Evolutionary conservation across 1,139 yeast genomes (phyloP), one percentile per base, ranked within the genome.

Genomic region (Hansenula lynferdii): DNA sequence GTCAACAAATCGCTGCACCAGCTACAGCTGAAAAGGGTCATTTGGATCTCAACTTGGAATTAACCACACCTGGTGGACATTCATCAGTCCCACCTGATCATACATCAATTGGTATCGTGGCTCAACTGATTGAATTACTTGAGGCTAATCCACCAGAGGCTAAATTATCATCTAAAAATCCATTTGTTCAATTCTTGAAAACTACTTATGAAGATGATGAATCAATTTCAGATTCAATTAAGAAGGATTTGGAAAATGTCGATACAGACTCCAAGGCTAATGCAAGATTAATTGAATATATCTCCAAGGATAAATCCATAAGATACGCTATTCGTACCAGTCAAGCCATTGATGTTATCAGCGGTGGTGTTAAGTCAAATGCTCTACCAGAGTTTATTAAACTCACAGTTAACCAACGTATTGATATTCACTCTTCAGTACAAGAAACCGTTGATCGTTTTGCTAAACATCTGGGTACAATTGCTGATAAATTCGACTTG

Each of bases 1-100:
- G 47, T 11, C 44, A 64, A 37, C 61, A 63, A 43, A 58, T 72
- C 47, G 76, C 77, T 11, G 42, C 64, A 15, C 76, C 80, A 5
- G 69, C 69, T 8, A 69, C 75, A 14, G 70, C 73, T 19, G 85
- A 78, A 47, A 77, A 77, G 57, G 84, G 84, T 1, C 72, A 70
- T 47, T 40, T 69, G 34, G 77, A 79, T 49, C 46, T 69, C 8
- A 46, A 55, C 23, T 62, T 76, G 34, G 62, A 62, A 20, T 53
- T 79, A 20, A 61, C 58, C n/a, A 69, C 79, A 2, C 73, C 75
- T 2, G 85, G 85, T 27, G 85, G 85, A 4, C 85, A 80, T 48
- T 74, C 83, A 1, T 74, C 81, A 2, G 57, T 68, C 25, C 85
- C 85, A n/a, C 80, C 80, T 8, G 74, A 69, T 42, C 82, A 77